A percentile compares a stretch with the other conserved stretches of the same genome.
Conservation (phyloP, 768 basidiomycete genomes). For the Boletus tomentosulus region DNA sequence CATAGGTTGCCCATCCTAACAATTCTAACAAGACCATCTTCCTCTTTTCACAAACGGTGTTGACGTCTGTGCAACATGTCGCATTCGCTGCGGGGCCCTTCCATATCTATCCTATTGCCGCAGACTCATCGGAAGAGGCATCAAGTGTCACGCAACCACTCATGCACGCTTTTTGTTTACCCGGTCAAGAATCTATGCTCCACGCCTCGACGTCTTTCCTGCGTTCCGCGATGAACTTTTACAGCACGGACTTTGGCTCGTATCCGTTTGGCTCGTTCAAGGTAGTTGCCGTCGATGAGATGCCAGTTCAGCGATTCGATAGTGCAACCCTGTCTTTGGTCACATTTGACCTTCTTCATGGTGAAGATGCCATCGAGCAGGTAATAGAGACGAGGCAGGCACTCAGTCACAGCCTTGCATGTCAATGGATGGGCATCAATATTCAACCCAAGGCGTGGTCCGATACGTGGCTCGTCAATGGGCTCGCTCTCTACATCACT, state of each 20-base stretch:
- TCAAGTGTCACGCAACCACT: slow-evolving; percentile 60
- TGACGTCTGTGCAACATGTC: slow-evolving; percentile 94
- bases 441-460: slow-evolving; percentile 91
- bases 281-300: slow-evolving; percentile 87
- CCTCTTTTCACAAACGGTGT: slow-evolving; percentile 78
- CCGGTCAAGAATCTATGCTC: slow-evolving; percentile 77
- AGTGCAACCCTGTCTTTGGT: slow-evolving; percentile 80
- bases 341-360: slow-evolving; percentile 77
- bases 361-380: slow-evolving; percentile 88
- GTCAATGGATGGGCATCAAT: slow-evolving; percentile 96
- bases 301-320: slow-evolving; percentile 78
- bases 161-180: slow-evolving; percentile 91
- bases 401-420: slow-evolving; percentile 84
- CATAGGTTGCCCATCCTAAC: slow-evolving; percentile 86
- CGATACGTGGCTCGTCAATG: slow-evolving; percentile 96
- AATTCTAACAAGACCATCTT: slow-evolving; percentile 94
- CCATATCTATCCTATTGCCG: slow-evolving; percentile 65
- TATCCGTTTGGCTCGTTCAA: slow-evolving; percentile 97
- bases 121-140: slow-evolving; percentile 62
- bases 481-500: slow-evolving; percentile 86
- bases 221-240: slow-evolving; percentile 89
- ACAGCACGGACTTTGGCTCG: slow-evolving; percentile 86
- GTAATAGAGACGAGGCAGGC: slow-evolving; percentile 85
- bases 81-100: slow-evolving; percentile 96
- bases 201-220: slow-evolving; percentile 68